Percentiles rank a stretch among this genome's conserved stretches.
These are phyloP conservation scores for Colletotrichum kahawae DNA, from an alignment of 2,329 filamentous ascomycete genomes.

Conservation along the genomic window DNA sequence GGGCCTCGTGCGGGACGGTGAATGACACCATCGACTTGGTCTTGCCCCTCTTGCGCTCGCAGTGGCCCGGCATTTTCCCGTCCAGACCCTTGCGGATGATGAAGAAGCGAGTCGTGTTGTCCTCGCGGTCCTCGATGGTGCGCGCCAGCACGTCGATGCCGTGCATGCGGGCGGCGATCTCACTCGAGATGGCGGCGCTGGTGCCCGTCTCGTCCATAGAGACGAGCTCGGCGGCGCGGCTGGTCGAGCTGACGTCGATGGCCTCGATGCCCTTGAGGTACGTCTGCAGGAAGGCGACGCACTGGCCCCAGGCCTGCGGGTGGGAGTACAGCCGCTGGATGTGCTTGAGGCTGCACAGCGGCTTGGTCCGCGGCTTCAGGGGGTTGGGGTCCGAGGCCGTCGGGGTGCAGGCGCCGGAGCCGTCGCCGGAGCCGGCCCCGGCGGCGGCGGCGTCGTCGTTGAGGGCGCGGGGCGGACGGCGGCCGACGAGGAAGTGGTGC, in stretches of 20 bases:
- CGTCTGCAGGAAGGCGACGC: constrained; percentile 72
- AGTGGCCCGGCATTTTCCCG: constrained; percentile 21
- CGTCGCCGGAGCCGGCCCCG: constrained; percentile 26
- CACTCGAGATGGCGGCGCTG: constrained; percentile 79
- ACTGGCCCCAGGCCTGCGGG: constrained; percentile 95
- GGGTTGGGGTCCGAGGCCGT: constrained; percentile 50
- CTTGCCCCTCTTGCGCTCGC: constrained; percentile 17
- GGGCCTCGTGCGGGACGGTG: constrained; percentile 76
- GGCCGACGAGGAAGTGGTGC: constrained; percentile 83
- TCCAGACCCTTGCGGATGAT: constrained; percentile 55
- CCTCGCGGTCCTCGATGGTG: constrained; percentile 74
- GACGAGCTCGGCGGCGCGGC: constrained; percentile 81
- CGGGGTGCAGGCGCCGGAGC: constrained; percentile 55
- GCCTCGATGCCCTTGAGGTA: constrained; percentile 78
- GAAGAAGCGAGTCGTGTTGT: constrained; percentile 83
- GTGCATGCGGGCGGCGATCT: constrained; percentile 72
- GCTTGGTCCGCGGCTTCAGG: constrained; percentile 49
- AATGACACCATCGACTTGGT: constrained; percentile 83
- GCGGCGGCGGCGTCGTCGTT: constrained; percentile 28
- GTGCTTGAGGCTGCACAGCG: constrained; percentile 58
- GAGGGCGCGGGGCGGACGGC: constrained; percentile 24
- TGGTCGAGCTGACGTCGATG: constrained; percentile 85
- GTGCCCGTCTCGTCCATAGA: constrained; percentile 60
- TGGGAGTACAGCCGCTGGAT: constrained; percentile 87
- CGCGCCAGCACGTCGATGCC: constrained; percentile 72